Percentiles rank a stretch among this genome's conserved stretches.
Evolutionary conservation across 441 rosid species (phyloP).

Genomic region (Populus hybrid): DNA sequence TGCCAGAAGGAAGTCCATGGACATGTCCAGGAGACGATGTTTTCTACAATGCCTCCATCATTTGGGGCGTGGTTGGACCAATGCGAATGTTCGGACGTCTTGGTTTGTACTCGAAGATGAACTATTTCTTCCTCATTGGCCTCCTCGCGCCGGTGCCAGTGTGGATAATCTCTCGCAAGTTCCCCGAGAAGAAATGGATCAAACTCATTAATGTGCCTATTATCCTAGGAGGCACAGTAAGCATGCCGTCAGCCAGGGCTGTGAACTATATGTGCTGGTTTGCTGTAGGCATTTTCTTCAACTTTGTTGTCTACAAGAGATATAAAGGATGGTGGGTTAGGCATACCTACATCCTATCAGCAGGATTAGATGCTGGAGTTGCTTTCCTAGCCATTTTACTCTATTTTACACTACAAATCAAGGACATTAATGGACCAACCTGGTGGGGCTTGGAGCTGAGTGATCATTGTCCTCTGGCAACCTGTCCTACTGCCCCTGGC

Average conservation of each 20-base stretch:
- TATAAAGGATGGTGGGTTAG: constrained; percentile 50
- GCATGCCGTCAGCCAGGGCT: constrained; percentile 33
- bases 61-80: constrained; percentile 51
- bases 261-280: constrained; percentile 48
- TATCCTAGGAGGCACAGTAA: constrained; percentile 29
- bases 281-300: constrained; percentile 40
- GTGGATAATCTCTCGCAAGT: constrained; percentile 31
- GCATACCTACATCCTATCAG: constrained; percentile 41
- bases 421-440: constrained; percentile 30
- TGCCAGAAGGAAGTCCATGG: constrained; percentile 47
- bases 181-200: constrained; percentile 36
- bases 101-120: constrained; percentile 38
- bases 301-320: constrained; percentile 34
- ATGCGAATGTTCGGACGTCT: constrained; percentile 43
- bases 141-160: constrained; percentile 36
- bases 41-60: constrained; percentile 53
- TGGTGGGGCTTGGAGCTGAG: constrained; percentile 46
- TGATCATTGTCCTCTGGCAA: constrained; percentile 45
- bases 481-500: constrained; percentile 49
- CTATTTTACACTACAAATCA: constrained; percentile 31
- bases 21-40: constrained; percentile 46
- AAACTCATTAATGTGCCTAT: constrained; percentile 37
- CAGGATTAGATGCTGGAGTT: constrained; percentile 46
- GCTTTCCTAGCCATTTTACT: constrained; percentile 41
- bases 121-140: constrained; percentile 45